These are phyloP conservation scores for Prunus armeniaca DNA, from an alignment of 306 rosid genomes.

Conservation along the genomic window DNA sequence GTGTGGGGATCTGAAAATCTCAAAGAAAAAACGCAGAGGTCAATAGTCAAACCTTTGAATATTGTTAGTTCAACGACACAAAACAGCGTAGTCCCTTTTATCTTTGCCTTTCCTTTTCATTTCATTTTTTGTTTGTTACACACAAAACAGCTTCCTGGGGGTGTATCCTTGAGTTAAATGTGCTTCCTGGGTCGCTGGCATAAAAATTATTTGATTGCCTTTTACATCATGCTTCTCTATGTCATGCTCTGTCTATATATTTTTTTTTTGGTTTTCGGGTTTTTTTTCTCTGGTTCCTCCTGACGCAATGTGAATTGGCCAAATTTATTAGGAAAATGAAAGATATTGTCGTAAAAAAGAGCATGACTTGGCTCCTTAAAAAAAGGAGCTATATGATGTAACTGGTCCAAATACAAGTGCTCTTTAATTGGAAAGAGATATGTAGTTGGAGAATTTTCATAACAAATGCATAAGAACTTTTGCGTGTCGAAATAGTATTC, in stretches of 20 bases:
- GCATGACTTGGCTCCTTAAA: too few relatives aligned
- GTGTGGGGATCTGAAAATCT: constrained; percentile 25
- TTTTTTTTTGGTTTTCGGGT: too few relatives aligned
- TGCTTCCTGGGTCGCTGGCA: too few relatives aligned
- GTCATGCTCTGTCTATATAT: neutral
- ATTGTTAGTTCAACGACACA: constrained; percentile 28
- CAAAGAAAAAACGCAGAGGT: constrained; percentile 15
- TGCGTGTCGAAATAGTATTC: neutral
- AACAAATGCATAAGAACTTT: neutral
- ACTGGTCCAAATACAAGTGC: neutral
- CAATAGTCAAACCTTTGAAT: constrained; percentile 49
- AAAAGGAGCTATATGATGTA: neutral
- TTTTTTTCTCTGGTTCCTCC: neutral
- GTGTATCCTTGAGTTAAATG: neutral
- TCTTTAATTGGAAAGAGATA: neutral
- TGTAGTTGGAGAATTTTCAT: neutral
- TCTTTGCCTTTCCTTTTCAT: neutral
- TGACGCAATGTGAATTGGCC: neutral
- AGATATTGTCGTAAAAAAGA: neutral
- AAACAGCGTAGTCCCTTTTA: neutral
- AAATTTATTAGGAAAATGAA: neutral
- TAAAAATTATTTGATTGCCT: neutral
- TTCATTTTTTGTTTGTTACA: neutral
- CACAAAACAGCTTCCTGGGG: neutral
- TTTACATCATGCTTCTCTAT: neutral